phyloP scores from a whole-genome alignment of 768 basidiomycete genomes.

The Suillus subluteus region DNA sequence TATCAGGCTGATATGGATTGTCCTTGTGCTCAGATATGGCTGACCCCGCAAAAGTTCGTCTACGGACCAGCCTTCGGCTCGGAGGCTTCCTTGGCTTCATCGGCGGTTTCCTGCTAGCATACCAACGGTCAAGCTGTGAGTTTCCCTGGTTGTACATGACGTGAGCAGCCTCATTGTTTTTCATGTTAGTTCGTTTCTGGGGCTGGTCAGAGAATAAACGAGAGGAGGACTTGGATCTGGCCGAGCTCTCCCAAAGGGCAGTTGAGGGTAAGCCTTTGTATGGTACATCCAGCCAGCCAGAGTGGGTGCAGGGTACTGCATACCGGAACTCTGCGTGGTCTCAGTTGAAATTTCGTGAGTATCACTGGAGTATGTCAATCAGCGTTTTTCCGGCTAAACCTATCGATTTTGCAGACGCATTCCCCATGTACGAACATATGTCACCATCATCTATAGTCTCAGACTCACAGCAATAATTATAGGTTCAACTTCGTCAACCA shows the following conservation, averaged over 20 bases:
- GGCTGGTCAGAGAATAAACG: conserved; percentile 90
- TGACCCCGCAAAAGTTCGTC: conserved; percentile 43
- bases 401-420: conserved; percentile 49
- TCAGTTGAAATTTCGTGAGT: conserved; percentile 90
- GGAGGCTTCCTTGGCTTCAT: conserved; percentile 82
- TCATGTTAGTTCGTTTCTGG: conserved; percentile 81
- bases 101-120: conserved; percentile 92
- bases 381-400: conserved; percentile 13
- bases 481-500: conserved; percentile 98
- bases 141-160: conserved; percentile 15
- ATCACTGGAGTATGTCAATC: conserved; percentile 13
- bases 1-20: conserved; percentile 16
- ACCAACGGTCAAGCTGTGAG: conserved; percentile 88
- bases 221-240: conserved; percentile 77
- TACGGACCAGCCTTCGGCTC: conserved; percentile 48
- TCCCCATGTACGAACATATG: conserved; percentile 67
- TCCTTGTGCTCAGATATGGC: conserved; percentile 43
- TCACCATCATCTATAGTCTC: conserved; percentile 3
- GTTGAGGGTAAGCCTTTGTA: conserved; percentile 83
- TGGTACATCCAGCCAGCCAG: conserved; percentile 79
- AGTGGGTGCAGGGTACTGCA: conserved; percentile 86
- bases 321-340: conserved; percentile 89
- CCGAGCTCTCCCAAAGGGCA: conserved; percentile 77
- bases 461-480: conserved; percentile 18
- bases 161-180: conserved; percentile 14